Evolutionary conservation across 2,329 filamentous ascomycete genomes (phyloP), one percentile per base, ranked within the genome.

Genomic region (Colletotrichum echinochloae): DNA sequence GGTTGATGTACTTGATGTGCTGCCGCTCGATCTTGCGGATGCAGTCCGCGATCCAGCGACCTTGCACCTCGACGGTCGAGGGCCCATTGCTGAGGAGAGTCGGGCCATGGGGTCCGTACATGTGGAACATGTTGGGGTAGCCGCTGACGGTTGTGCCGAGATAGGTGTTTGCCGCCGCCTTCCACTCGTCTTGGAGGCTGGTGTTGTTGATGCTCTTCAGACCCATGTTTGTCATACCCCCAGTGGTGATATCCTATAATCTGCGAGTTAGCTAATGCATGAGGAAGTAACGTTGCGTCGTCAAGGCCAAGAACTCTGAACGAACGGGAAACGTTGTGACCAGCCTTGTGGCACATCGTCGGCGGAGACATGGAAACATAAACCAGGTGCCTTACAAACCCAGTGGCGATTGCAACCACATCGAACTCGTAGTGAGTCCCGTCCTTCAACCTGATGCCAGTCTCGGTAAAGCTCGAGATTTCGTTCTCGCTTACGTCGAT

Each of bases 21-120:
- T 86, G 79, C 1, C 74, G 73, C 72, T 82, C 77, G 73, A 89
- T 85, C 75, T 87, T 82, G 44, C 81, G 77, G 64, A 90, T 86
- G 52, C 77, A 76, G 56, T 87, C 83, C 20, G 81, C 79, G 65
- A 90, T 85, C 87, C 86, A 90, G 0, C 86, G 79, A 2, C 87
- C 88, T 73, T 91, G 88, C 1, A 87, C 74, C 71, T 89, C 86
- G 9, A 86, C 83, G 1, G 81, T 83, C 0, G 84, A 83, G 0
- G 89, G 88, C 0, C 88, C 88, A 73, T 90, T 91, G 74, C 81
- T 77, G 6, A 90, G 79, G 0, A 87, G 82, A 0, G 87, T 89
- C 0, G 88, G 88, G 0, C 81, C 86, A n/a, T 90, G 88, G 0
- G 83, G 80, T 0, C 88, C 88, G 74, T 89, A 90, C 59, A 86